These are phyloP conservation scores for Didymosphaeria variabile DNA, from an alignment of 2,329 filamentous ascomycete genomes.

Conservation along the genomic window DNA sequence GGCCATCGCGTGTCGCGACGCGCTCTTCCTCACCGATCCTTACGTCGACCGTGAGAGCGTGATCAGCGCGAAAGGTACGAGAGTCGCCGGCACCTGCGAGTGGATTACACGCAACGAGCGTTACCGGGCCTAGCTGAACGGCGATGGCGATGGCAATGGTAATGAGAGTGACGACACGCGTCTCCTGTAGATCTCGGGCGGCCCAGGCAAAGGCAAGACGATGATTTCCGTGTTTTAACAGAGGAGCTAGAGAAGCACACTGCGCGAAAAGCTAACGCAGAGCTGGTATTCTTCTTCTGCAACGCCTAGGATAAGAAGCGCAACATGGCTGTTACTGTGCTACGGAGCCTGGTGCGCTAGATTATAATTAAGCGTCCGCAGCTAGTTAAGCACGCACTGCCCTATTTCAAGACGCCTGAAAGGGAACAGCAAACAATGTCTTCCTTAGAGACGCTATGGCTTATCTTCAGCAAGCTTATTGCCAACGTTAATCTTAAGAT, in stretches of 20 bases:
- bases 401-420: slow-evolving; percentile 22
- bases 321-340: slow-evolving; percentile 32
- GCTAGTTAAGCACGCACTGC: slow-evolving; percentile 25
- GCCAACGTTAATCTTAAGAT: slow-evolving; percentile 17
- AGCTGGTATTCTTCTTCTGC: slow-evolving; percentile 37
- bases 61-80: slow-evolving; percentile 20
- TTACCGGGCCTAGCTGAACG: slow-evolving; percentile 26
- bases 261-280: background rate
- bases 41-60: slow-evolving; percentile 21
- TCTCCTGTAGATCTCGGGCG: slow-evolving; percentile 38
- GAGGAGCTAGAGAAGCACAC: slow-evolving; percentile 29
- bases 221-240: slow-evolving; percentile 42
- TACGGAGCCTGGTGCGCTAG: slow-evolving; percentile 38
- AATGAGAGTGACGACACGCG: background rate
- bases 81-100: slow-evolving; percentile 34
- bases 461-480: slow-evolving; percentile 28
- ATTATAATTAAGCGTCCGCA: slow-evolving; percentile 24
- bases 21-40: slow-evolving; percentile 25
- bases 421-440: slow-evolving; percentile 20
- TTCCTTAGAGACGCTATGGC: slow-evolving; percentile 28
- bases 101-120: slow-evolving; percentile 32
- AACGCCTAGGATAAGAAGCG: slow-evolving; percentile 32
- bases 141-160: slow-evolving; percentile 1
- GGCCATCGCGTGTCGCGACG: slow-evolving; percentile 17
- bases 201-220: slow-evolving; percentile 43